Conservation (phyloP, 352 stramenopile genomes). For the Pythium coloratum region DNA sequence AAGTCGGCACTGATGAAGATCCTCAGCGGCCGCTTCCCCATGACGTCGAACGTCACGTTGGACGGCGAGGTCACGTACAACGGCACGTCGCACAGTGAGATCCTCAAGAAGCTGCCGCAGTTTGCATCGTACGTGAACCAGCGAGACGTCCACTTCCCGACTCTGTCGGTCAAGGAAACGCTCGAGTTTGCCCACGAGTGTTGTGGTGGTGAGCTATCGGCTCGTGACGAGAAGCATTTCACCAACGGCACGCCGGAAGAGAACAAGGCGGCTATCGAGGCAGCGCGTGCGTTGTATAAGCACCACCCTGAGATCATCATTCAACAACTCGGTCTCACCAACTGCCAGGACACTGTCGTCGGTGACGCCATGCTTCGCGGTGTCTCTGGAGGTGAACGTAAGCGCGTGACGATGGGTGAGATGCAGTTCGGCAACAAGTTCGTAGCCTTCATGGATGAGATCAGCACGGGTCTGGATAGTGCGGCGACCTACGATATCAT, state of each 20-base stretch:
- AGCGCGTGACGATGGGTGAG: constrained; percentile 66
- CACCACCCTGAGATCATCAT: constrained; percentile 39
- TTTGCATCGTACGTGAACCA: constrained; percentile 41
- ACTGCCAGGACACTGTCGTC: constrained; percentile 57
- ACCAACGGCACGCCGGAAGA: neutral
- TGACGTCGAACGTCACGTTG: constrained; percentile 40
- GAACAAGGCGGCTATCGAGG: constrained; percentile 3
- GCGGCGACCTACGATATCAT: constrained; percentile 91
- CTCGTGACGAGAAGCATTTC: neutral
- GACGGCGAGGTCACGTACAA: constrained; percentile 50
- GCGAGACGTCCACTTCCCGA: constrained; percentile 24
- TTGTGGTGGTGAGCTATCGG: constrained; percentile 13
- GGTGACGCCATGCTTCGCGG: constrained; percentile 55
- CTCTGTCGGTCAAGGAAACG: constrained; percentile 34
- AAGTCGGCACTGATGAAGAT: constrained; percentile 60
- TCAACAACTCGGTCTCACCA: constrained; percentile 34
- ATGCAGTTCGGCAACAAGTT: constrained; percentile 78
- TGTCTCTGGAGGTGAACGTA: constrained; percentile 63
- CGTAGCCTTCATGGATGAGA: constrained; percentile 86
- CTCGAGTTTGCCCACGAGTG: constrained; percentile 32
- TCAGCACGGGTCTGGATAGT: constrained; percentile 91
- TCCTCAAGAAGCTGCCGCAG: constrained; percentile 40
- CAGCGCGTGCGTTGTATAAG: constrained; percentile 17
- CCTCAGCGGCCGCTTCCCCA: constrained; percentile 43
- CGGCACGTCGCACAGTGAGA: constrained; percentile 26